A percentile compares a stretch with the other conserved stretches of the same genome.
phyloP scores from a whole-genome alignment of 2,329 filamentous ascomycete species.

The Elsinoe necatrix region DNA sequence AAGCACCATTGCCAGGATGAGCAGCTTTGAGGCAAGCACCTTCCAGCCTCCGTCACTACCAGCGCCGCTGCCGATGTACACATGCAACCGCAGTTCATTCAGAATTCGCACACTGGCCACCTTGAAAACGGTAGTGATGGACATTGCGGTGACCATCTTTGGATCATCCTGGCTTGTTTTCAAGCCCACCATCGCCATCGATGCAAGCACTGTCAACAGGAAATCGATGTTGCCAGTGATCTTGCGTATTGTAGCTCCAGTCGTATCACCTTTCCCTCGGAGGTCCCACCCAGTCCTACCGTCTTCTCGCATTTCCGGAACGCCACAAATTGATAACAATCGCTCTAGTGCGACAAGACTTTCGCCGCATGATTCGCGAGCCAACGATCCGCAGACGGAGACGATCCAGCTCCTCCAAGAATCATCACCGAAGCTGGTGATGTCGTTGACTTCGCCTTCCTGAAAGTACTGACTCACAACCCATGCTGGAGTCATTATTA shows the following conservation, averaged over 20 bases:
- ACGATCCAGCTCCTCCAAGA: neutral
- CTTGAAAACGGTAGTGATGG: slow-evolving; percentile 4
- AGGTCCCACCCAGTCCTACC: neutral
- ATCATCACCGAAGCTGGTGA: neutral
- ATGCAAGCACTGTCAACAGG: neutral
- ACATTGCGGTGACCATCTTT: neutral
- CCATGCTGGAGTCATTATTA: neutral
- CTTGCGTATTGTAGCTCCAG: neutral
- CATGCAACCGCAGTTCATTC: neutral
- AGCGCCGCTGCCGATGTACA: neutral
- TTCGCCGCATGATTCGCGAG: neutral
- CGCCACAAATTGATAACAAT: slow-evolving; percentile 4
- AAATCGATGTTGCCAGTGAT: neutral
- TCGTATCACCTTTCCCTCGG: neutral
- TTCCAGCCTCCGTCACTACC: neutral
- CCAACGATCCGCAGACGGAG: neutral
- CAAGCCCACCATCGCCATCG: neutral
- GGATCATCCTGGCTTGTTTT: neutral
- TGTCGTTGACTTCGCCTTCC: neutral
- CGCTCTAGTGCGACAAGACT: neutral
- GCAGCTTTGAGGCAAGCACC: slow-evolving; percentile 4
- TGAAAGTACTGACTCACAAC: neutral
- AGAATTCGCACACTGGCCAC: neutral
- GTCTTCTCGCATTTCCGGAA: neutral
- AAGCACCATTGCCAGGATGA: neutral